These are phyloP conservation scores for Incumbomyces delicatus DNA, from an alignment of 2,329 filamentous ascomycete species.

Conservation along the genomic window DNA sequence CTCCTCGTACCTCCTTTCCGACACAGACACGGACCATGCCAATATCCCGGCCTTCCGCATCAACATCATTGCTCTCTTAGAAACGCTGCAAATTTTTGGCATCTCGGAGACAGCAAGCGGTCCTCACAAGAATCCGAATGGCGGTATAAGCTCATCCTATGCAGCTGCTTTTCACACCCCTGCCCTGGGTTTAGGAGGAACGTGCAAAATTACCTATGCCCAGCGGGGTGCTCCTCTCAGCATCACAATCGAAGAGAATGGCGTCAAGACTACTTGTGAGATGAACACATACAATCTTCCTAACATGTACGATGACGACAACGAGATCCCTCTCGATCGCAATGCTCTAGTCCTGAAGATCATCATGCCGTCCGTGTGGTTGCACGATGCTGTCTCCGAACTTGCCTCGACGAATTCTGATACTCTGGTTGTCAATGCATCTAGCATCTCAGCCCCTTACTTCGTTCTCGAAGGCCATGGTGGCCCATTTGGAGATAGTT, in stretches of 20 bases:
- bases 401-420: conserved; percentile 59
- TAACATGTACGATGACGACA: conserved; percentile 42
- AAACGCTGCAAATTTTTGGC: conserved; percentile 91
- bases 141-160: conserved; percentile 30
- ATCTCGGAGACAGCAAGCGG: conserved; percentile 52
- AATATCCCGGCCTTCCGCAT: conserved; percentile 68
- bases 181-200: conserved; percentile 70
- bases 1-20: conserved; percentile 66
- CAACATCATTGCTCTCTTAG: conserved; percentile 74
- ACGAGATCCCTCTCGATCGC: conserved; percentile 82
- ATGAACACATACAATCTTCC: conserved; percentile 67
- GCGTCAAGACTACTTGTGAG: conserved; percentile 80
- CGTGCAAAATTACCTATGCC: conserved; percentile 72
- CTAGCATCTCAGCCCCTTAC: conserved; percentile 52
- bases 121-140: conserved; percentile 26
- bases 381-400: conserved; percentile 43
- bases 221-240: conserved; percentile 68
- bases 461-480: conserved; percentile 62
- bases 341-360: conserved; percentile 78
- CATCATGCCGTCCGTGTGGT: conserved; percentile 63
- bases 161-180: conserved; percentile 73
- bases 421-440: conserved; percentile 58
- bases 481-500: conserved; percentile 48
- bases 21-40: conserved; percentile 26
- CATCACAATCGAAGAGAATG: conserved; percentile 75